Base-by-base conservation (phyloP, 2,329 filamentous ascomycete species). In the Chaetomium strumarium region DNA sequence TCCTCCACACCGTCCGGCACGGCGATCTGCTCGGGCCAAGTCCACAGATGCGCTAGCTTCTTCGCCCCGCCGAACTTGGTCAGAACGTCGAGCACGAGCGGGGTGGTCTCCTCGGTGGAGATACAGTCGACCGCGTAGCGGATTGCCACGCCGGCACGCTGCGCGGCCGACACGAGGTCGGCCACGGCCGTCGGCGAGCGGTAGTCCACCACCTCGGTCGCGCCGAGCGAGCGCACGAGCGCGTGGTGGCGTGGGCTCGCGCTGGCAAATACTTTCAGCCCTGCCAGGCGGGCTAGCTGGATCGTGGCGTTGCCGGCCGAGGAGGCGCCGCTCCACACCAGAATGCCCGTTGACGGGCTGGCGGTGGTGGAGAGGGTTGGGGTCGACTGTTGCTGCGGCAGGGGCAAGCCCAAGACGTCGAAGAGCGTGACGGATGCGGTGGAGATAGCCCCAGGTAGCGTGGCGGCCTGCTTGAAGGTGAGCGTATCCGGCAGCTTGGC, bases 251-350 rank as follows among this genome's bases (percentile, higher is more conserved):
- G 31, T 4, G 24, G 30, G 19, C 40, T 48, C 2, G 57, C 57
- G 10, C 50, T 51, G 3, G 54, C 47, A n/a, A 51, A 49, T 6
- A 57, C 55, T 0, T 20, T 46, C 10, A 49, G 41, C 33, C 54
- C 54, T 1, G 67, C 66, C 5, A 65, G 46, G 12, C 68, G 67
- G 3, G 71, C 62, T 13, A 71, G 63, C 55, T 71, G 68, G 30
- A 72, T 65, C n/a, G 64, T 64, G 3, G 62, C 59, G 2, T 63
- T 57, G 5, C 69, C 70, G 31, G 67, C 57, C 3, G 57, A 62
- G 6, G 68, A 70, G 51, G 66, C 67, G 17, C 66, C 70, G 33
- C 69, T 68, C 0, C 71, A 58, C 12, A 72, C 60, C 2, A 72
- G 66, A 31, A 70, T 57, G 0, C 67, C 68, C 47, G 24, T 24